These are phyloP conservation scores for Hypoxylon intermedium DNA, from an alignment of 495 filamentous ascomycete species.

Conservation along the genomic window DNA sequence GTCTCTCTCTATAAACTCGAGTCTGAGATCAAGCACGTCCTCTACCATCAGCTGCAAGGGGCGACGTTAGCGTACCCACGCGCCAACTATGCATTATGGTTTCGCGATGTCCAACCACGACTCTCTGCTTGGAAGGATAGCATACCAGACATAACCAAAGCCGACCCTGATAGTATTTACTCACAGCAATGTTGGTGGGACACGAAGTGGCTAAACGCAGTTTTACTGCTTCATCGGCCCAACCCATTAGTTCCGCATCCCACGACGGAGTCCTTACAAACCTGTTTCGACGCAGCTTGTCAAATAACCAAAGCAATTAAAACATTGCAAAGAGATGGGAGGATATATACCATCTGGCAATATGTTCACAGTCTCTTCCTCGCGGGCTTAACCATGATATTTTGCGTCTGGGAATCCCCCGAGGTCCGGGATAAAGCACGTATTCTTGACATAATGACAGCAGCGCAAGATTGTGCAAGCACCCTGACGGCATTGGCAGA, in stretches of 20 bases:
- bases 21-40: slow-evolving; percentile 39
- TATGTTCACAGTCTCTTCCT: slow-evolving; percentile 36
- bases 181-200: slow-evolving; percentile 38
- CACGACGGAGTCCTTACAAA: slow-evolving; percentile 28
- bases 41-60: slow-evolving; percentile 28
- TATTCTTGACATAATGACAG: slow-evolving; percentile 24
- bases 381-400: slow-evolving; percentile 36
- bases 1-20: slow-evolving; percentile 30
- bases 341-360: slow-evolving; percentile 36
- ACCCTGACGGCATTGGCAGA: slow-evolving; percentile 38
- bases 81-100: slow-evolving; percentile 33
- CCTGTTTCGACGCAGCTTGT: slow-evolving; percentile 35
- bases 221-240: slow-evolving; percentile 37
- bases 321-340: slow-evolving; percentile 35
- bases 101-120: slow-evolving; percentile 38
- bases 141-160: slow-evolving; percentile 30
- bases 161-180: slow-evolving; percentile 36
- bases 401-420: slow-evolving; percentile 35
- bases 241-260: slow-evolving; percentile 29
- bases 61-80: slow-evolving; percentile 33
- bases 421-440: slow-evolving; percentile 32
- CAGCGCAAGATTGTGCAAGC: slow-evolving; percentile 32
- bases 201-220: slow-evolving; percentile 31
- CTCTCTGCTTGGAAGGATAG: slow-evolving; percentile 33
- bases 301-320: slow-evolving; percentile 35